Conservation (phyloP, 2,329 filamentous ascomycete genomes). For the Trichoderma endophyticum region DNA sequence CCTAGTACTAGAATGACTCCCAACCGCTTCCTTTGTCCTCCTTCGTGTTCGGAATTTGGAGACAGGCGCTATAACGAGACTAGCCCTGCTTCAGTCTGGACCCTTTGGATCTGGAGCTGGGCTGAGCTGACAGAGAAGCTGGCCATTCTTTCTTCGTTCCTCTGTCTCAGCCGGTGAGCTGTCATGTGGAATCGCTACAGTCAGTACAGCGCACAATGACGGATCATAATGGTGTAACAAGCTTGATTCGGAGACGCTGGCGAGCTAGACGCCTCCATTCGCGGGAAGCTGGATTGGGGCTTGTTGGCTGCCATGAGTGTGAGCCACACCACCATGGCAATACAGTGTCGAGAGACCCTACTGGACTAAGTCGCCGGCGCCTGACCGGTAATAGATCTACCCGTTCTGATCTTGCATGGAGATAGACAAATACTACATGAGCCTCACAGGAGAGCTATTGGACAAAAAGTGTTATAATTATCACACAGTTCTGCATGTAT, state of each 20-base stretch:
- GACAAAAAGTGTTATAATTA: not conserved
- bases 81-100: not conserved
- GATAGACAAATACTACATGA: not conserved
- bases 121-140: not conserved
- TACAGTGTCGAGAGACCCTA: not conserved
- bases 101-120: not conserved
- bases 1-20: too few species aligned
- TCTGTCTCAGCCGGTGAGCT: not conserved
- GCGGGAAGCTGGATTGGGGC: not conserved
- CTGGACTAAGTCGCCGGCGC: not conserved
- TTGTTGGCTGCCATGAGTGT: not conserved
- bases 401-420: not conserved
- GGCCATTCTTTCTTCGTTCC: not conserved
- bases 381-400: not conserved
- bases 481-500: not conserved
- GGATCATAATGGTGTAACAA: constrained; percentile 11
- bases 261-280: constrained; percentile 5
- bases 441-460: not conserved
- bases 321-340: not conserved
- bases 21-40: not conserved
- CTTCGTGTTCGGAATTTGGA: not conserved
- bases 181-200: not conserved
- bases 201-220: not conserved
- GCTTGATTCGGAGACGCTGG: not conserved
- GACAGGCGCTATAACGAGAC: not conserved